phyloP scores from a whole-genome alignment of 2,329 filamentous ascomycete genomes.

The Venturia effusa region DNA sequence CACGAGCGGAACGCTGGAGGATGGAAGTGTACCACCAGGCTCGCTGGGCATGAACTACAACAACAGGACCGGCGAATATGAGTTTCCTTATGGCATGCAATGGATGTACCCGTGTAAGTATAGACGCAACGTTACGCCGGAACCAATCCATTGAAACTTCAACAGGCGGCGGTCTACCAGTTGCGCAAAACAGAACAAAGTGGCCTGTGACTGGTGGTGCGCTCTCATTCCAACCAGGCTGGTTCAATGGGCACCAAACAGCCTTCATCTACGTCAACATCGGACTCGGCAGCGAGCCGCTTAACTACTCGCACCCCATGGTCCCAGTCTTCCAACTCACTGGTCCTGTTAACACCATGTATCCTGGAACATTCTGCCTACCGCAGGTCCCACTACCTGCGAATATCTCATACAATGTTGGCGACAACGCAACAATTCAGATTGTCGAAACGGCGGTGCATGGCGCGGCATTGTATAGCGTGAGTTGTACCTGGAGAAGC shows the following conservation, averaged over 20 bases:
- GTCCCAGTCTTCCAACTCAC: slow-evolving; percentile 69
- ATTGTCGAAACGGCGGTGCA: slow-evolving; percentile 74
- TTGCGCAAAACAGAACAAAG: slow-evolving; percentile 73
- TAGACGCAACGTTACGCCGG: not conserved
- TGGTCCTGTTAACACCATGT: slow-evolving; percentile 74
- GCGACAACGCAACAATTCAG: slow-evolving; percentile 88
- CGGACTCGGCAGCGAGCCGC: slow-evolving; percentile 68
- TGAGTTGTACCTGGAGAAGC: slow-evolving; percentile 31
- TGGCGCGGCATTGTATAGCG: slow-evolving; percentile 72
- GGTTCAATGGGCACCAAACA: slow-evolving; percentile 80
- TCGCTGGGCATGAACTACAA: slow-evolving; percentile 35
- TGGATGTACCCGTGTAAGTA: slow-evolving; percentile 88
- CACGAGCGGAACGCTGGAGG: slow-evolving; percentile 52
- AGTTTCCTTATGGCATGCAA: slow-evolving; percentile 81
- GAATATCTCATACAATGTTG: slow-evolving; percentile 58
- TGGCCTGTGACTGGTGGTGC: slow-evolving; percentile 86
- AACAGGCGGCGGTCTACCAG: slow-evolving; percentile 70
- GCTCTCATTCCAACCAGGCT: slow-evolving; percentile 84
- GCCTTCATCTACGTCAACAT: slow-evolving; percentile 87
- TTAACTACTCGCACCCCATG: slow-evolving; percentile 82
- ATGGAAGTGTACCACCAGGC: slow-evolving; percentile 26
- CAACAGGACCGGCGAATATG: slow-evolving; percentile 30
- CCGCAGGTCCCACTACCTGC: slow-evolving; percentile 77
- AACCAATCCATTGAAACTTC: slow-evolving; percentile 8
- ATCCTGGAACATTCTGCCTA: slow-evolving; percentile 78